Percentiles rank a stretch among this genome's conserved stretches.
phyloP scores from a whole-genome alignment of 495 filamentous ascomycete species.

The Rostrohypoxylon terebratum region DNA sequence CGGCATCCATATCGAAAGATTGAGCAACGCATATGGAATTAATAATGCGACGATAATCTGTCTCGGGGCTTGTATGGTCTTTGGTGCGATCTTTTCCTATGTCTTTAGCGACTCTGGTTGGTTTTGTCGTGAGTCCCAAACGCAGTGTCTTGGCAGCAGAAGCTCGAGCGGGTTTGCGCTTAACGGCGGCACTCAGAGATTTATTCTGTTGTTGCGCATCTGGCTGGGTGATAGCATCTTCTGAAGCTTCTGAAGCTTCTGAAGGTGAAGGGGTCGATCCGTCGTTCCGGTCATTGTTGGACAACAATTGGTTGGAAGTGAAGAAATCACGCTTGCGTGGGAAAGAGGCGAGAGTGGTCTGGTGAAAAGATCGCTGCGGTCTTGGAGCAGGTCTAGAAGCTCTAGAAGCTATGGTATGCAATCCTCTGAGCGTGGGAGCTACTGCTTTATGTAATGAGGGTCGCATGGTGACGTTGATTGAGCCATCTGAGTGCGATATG shows the following conservation, averaged over 20 bases:
- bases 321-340: slow-evolving; percentile 57
- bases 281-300: slow-evolving; percentile 42
- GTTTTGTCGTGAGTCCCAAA: slow-evolving; percentile 43
- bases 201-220: slow-evolving; percentile 19
- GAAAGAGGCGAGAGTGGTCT: slow-evolving; percentile 40
- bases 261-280: not conserved
- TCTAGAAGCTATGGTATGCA: slow-evolving; percentile 32
- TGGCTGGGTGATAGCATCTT: slow-evolving; percentile 24
- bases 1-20: slow-evolving; percentile 81
- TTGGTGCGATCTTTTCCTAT: slow-evolving; percentile 35
- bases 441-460: slow-evolving; percentile 44
- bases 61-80: slow-evolving; percentile 21
- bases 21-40: slow-evolving; percentile 88
- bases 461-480: slow-evolving; percentile 44
- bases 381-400: slow-evolving; percentile 16
- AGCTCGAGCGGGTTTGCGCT: slow-evolving; percentile 55
- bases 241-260: no score
- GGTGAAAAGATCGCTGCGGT: slow-evolving; percentile 48
- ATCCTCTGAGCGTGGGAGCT: slow-evolving; percentile 37
- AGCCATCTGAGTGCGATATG: slow-evolving; percentile 30
- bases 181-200: slow-evolving; percentile 45
- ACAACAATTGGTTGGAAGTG: slow-evolving; percentile 55
- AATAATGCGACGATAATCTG: slow-evolving; percentile 65
- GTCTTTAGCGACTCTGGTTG: slow-evolving; percentile 12
- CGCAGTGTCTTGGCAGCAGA: slow-evolving; percentile 58